Conservation (phyloP, 345 rosid genomes). For the Anastatica hierochuntica region DNA sequence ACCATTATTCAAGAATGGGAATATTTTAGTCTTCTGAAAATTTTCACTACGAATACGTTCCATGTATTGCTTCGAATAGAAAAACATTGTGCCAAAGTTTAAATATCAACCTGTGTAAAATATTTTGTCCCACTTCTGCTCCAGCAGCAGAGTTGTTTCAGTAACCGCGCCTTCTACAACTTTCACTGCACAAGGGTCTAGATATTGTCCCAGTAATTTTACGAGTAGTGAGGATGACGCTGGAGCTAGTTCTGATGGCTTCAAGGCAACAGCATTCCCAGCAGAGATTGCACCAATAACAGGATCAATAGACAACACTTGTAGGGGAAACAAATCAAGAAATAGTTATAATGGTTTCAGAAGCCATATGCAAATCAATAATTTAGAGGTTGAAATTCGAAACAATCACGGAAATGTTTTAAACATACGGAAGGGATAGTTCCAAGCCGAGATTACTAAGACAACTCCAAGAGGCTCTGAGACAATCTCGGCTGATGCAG, state of each 20-base stretch:
- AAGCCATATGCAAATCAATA: not conserved
- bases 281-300: constrained; percentile 92
- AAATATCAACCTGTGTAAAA: constrained; percentile 75
- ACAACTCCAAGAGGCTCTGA: constrained; percentile 93
- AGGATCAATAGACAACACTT: constrained; percentile 90
- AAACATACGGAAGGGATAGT: constrained; percentile 79
- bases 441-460: constrained; percentile 89
- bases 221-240: constrained; percentile 63
- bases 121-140: constrained; percentile 97
- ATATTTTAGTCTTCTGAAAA: not conserved
- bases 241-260: constrained; percentile 91
- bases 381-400: too few species aligned
- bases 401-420: not conserved
- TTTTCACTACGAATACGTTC: not conserved
- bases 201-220: constrained; percentile 47
- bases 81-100: not conserved
- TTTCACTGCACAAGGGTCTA: constrained; percentile 61
- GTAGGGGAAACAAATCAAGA: constrained; percentile 9
- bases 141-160: constrained; percentile 70
- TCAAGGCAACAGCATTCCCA: constrained; percentile 78
- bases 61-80: not conserved
- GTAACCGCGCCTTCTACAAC: constrained; percentile 78
- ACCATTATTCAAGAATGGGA: constrained; percentile 14
- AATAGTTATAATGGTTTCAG: too few species aligned
- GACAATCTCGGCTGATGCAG: constrained; percentile 85